Evolutionary conservation across 1,139 yeast species (phyloP).

Genomic region (Nematodospora anomalae): DNA sequence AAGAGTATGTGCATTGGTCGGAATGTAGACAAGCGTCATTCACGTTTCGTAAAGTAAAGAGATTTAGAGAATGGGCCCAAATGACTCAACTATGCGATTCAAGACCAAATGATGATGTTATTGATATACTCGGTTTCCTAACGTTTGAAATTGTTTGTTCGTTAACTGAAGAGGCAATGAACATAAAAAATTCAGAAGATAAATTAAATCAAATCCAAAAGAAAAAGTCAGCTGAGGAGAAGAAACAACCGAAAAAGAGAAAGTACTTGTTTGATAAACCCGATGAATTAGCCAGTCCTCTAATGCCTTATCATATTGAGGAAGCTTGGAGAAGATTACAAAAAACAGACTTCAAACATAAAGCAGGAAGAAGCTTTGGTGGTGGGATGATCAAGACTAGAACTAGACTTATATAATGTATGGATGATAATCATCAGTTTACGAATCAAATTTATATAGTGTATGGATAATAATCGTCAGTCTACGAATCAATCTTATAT

Average conservation of each 20-base stretch:
- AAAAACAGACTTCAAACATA: slow-evolving; percentile 55
- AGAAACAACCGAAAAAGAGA: slow-evolving; percentile 36
- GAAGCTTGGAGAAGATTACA: slow-evolving; percentile 92
- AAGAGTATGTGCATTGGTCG: slow-evolving; percentile 98
- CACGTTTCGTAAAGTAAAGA: slow-evolving; percentile 87
- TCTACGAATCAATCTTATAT: no score
- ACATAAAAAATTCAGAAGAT: slow-evolving; percentile 72
- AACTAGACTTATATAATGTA: slow-evolving; percentile 38
- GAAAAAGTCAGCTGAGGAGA: slow-evolving; percentile 20
- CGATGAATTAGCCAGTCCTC: slow-evolving; percentile 81
- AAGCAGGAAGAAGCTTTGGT: slow-evolving; percentile 69
- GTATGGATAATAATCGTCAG: slow-evolving; percentile 9
- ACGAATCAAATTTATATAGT: background rate
- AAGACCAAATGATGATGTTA: slow-evolving; percentile 93
- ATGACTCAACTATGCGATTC: slow-evolving; percentile 81
- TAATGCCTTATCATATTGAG: slow-evolving; percentile 78
- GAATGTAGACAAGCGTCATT: slow-evolving; percentile 98
- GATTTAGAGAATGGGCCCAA: slow-evolving; percentile 97
- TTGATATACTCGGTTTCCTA: slow-evolving; percentile 90
- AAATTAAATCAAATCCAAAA: slow-evolving; percentile 34
- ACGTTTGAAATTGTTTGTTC: slow-evolving; percentile 97
- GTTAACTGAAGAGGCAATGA: slow-evolving; percentile 86
- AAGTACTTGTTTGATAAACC: slow-evolving; percentile 87
- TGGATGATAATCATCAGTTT: no score
- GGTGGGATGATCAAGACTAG: slow-evolving; percentile 63